A percentile compares a stretch with the other conserved stretches of the same genome.
Evolutionary conservation across 2,329 filamentous ascomycete species (phyloP).

Genomic region (Trichoderma koningiopsis): DNA sequence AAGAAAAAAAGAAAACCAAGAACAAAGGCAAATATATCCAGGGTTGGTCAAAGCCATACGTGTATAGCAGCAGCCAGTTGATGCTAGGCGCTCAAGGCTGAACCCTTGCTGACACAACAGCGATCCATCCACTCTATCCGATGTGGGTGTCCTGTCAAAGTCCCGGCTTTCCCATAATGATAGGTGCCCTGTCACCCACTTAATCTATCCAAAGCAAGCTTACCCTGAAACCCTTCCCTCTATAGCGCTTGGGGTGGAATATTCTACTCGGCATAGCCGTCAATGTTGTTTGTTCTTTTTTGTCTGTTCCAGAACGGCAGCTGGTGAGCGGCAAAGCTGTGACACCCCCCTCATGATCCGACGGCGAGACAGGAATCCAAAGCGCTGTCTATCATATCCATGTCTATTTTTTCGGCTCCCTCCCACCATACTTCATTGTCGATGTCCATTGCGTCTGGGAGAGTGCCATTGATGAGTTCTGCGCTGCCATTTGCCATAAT

Average conservation of each 20-base stretch:
- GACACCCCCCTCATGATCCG: constrained; percentile 37
- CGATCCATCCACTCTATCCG: constrained; percentile 22
- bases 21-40: neutral
- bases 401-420: constrained; percentile 56
- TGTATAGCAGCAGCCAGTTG: neutral
- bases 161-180: neutral
- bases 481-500: constrained; percentile 43
- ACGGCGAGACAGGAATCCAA: constrained; percentile 59
- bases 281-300: neutral
- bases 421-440: constrained; percentile 65
- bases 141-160: constrained; percentile 14
- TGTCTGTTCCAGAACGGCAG: neutral
- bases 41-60: neutral
- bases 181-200: constrained; percentile 16
- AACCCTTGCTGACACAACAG: constrained; percentile 2
- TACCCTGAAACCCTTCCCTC: neutral
- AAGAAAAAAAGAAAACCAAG: neutral
- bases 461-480: constrained; percentile 49
- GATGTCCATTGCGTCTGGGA: constrained; percentile 60
- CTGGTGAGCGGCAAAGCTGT: neutral
- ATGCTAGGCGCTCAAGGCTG: constrained; percentile 3
- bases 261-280: constrained; percentile 13
- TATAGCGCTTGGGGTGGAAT: constrained; percentile 6
- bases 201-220: constrained; percentile 25
- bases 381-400: constrained; percentile 55